Base-by-base conservation (phyloP, 495 filamentous ascomycete genomes). In the Podospora tetraspora region DNA sequence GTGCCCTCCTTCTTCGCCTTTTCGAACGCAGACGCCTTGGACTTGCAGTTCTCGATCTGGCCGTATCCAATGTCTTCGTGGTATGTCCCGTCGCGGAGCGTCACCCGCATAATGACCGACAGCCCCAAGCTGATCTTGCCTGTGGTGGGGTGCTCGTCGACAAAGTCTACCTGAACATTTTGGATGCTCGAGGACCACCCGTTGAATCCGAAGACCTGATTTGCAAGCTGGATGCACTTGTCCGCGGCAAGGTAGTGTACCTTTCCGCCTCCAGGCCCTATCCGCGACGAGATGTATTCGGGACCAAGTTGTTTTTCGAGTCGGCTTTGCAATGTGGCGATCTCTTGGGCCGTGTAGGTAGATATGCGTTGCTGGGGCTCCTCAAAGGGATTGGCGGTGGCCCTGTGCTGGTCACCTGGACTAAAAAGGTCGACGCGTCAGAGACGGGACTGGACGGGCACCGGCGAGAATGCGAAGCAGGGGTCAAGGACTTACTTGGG, bases 191-290 rank as follows among this genome's bases (percentile, higher is more conserved):
- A 95, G 13, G 92, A 96, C 95, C 95, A 99, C 59, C 95, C 95
- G 79, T 98, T 97, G 82, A 99, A 99, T 10, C 95, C 95, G 79
- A 99, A 97, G 4, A 98, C 91, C 72, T 99, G 93, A 74, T 99
- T 99, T 37, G 95, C 95, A 43, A 99, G 89, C 63, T 90, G 91
- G 71, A 99, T 98, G 76, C 88, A 91, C 80, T 98, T 98, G 71
- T 98, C 93, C 7, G 91, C 93, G 12, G 91, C 86, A 30, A 99
- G 83, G 79, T 99, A 98, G 74, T 95, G 91, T 21, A 98, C 89
- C 77, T 91, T 94, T 66, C 88, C 86, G 57, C 93, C 93, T 0
- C 87, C 88, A 7, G 91, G 87, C 21, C 96, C 95, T 19, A 89
- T 83, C 72, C 95, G 84, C 6, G 90, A 84, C 2, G 93, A 97